These are phyloP conservation scores for Cladophialophora carrionii DNA, from an alignment of 2,329 filamentous ascomycete genomes.

Conservation along the genomic window DNA sequence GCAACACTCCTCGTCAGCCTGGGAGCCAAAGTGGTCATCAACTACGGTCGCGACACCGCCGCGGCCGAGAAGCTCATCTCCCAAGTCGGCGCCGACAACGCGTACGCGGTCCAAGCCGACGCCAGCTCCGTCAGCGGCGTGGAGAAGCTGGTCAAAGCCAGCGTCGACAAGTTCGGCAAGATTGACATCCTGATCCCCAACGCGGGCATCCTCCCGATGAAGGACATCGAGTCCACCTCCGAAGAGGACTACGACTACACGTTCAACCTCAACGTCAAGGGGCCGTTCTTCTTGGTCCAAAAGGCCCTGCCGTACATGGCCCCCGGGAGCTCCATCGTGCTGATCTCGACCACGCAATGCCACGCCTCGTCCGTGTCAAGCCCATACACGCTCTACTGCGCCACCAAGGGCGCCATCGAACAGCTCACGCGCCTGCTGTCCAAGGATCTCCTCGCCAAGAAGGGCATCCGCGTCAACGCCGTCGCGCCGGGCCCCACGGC, in stretches of 20 bases:
- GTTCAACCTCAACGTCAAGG: conserved; percentile 62
- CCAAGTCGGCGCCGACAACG: conserved; percentile 52
- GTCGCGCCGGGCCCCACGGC: conserved; percentile 59
- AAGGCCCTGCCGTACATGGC: conserved; percentile 58
- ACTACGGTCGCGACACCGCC: conserved; percentile 61
- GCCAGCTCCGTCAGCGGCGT: conserved; percentile 53
- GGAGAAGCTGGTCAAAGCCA: conserved; percentile 54
- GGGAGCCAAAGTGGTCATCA: conserved; percentile 53
- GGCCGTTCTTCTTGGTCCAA: conserved; percentile 59
- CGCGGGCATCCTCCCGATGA: conserved; percentile 57
- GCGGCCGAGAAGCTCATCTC: conserved; percentile 60
- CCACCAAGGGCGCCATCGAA: conserved; percentile 64
- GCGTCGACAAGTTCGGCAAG: conserved; percentile 56
- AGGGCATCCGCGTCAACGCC: conserved; percentile 57
- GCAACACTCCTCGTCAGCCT: conserved; percentile 45
- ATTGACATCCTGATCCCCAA: conserved; percentile 65
- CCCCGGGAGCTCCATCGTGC: conserved; percentile 54
- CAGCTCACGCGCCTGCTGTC: conserved; percentile 60
- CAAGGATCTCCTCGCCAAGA: conserved; percentile 55
- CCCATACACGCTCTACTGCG: conserved; percentile 57
- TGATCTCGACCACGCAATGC: conserved; percentile 55
- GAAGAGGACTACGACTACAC: conserved; percentile 57
- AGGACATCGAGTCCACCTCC: conserved; percentile 54
- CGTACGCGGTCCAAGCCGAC: conserved; percentile 60
- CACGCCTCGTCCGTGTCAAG: conserved; percentile 49